Conservation (phyloP, 1,139 yeast species). For the Saccharomycopsis hybrid region DNA sequence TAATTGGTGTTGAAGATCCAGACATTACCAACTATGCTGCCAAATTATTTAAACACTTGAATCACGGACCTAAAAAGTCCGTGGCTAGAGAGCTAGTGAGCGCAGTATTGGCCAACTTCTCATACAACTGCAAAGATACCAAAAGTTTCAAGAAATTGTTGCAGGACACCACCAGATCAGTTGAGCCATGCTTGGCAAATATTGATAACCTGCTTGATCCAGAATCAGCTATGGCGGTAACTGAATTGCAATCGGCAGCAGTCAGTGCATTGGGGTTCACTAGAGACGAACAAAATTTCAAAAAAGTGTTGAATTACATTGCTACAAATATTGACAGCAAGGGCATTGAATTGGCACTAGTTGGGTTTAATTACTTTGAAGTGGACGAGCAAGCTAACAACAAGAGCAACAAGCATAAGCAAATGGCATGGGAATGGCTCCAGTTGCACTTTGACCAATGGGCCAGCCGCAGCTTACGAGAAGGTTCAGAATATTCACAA, state of each 20-base stretch:
- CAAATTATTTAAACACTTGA: constrained; percentile 38
- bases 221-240: constrained; percentile 22
- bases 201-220: constrained; percentile 28
- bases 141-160: constrained; percentile 53
- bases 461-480: constrained; percentile 38
- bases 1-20: constrained; percentile 31
- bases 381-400: constrained; percentile 1
- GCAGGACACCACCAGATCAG: constrained; percentile 45
- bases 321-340: constrained; percentile 47
- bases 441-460: constrained; percentile 44
- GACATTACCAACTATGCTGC: constrained; percentile 33
- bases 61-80: constrained; percentile 43
- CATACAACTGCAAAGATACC: constrained; percentile 33
- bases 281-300: constrained; percentile 35
- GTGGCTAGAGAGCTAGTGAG: constrained; percentile 44
- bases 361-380: constrained; percentile 40
- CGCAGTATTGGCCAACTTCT: constrained; percentile 31
- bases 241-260: constrained; percentile 46
- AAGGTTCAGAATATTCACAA: constrained; percentile 35
- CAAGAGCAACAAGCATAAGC: constrained; percentile 22
- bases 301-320: constrained; percentile 50
- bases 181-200: constrained; percentile 31
- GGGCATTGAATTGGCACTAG: constrained; percentile 46
- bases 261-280: constrained; percentile 48
- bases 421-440: constrained; percentile 49